phyloP scores from a whole-genome alignment of 78 protist species.

The Protostelium mycophagum region DNA sequence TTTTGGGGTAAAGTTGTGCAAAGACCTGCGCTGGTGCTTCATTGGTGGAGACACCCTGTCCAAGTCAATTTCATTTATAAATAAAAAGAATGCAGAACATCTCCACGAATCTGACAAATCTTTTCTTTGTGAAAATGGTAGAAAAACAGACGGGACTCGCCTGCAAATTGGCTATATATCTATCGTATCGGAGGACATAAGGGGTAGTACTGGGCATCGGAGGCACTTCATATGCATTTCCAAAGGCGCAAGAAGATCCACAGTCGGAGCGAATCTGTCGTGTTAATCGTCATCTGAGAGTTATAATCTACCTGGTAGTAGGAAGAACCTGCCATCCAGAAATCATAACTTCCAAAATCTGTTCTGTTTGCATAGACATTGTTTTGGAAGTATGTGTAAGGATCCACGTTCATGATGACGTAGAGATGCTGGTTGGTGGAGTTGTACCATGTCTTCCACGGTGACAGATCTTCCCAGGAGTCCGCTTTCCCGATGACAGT shows the following conservation, averaged over 20 bases:
- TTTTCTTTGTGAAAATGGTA: not conserved
- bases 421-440: not conserved
- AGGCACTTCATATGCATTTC: not conserved
- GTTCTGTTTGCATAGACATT: not conserved
- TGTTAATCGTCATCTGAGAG: not conserved
- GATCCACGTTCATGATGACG: not conserved
- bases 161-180: not conserved
- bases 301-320: not conserved
- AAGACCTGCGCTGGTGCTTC: not conserved
- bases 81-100: too few relatives aligned
- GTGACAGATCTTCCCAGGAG: not conserved
- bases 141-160: not conserved
- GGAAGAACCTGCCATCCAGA: not conserved
- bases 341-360: not conserved
- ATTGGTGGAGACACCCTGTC: not conserved
- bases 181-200: not conserved
- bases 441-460: not conserved
- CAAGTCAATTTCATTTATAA: not conserved
- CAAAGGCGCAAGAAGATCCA: not conserved
- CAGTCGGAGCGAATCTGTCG: not conserved
- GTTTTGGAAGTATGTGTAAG: not conserved
- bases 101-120: too few relatives aligned
- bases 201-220: not conserved
- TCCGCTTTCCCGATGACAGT: not conserved
- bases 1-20: not conserved